Conservation (phyloP, 805 yeast genomes). For the Nakazawaea anatomiae region DNA sequence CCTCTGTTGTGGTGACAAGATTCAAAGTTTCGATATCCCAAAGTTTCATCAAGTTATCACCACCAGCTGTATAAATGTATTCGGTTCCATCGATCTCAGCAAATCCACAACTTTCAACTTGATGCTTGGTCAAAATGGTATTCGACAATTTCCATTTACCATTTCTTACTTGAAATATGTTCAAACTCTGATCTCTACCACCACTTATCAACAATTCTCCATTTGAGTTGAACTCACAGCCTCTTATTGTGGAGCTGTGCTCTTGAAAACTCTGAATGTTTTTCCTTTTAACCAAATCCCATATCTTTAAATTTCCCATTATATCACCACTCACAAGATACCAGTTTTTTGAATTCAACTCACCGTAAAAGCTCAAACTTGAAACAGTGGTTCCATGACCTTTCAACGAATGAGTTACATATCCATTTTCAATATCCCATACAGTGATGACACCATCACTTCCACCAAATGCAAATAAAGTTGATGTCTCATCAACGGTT, state of each 20-base stretch:
- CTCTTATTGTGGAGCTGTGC: slow-evolving; percentile 83
- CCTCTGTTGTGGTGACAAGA: slow-evolving; percentile 35
- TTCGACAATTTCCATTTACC: slow-evolving; percentile 38
- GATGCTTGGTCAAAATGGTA: slow-evolving; percentile 70
- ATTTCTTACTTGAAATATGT: slow-evolving; percentile 44
- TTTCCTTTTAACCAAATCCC: slow-evolving; percentile 72
- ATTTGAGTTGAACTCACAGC: slow-evolving; percentile 54
- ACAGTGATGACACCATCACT: slow-evolving; percentile 90
- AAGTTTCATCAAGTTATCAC: slow-evolving; percentile 58
- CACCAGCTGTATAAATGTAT: slow-evolving; percentile 71
- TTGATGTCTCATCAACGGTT: slow-evolving; percentile 71
- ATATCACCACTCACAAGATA: slow-evolving; percentile 66
- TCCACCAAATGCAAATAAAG: slow-evolving; percentile 88
- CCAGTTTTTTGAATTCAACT: slow-evolving; percentile 67
- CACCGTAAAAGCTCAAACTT: slow-evolving; percentile 68
- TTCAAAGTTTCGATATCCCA: slow-evolving; percentile 52
- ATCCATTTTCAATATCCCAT: slow-evolving; percentile 88
- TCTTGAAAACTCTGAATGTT: slow-evolving; percentile 48
- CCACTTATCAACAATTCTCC: slow-evolving; percentile 66
- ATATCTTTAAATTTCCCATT: slow-evolving; percentile 48
- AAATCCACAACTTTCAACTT: slow-evolving; percentile 68
- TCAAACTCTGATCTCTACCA: slow-evolving; percentile 80
- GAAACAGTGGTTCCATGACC: slow-evolving; percentile 93
- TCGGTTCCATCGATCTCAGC: slow-evolving; percentile 25
- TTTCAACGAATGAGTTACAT: slow-evolving; percentile 80